Conservation (phyloP, 495 filamentous ascomycete species). For the Hypoxylon fragiforme region DNA sequence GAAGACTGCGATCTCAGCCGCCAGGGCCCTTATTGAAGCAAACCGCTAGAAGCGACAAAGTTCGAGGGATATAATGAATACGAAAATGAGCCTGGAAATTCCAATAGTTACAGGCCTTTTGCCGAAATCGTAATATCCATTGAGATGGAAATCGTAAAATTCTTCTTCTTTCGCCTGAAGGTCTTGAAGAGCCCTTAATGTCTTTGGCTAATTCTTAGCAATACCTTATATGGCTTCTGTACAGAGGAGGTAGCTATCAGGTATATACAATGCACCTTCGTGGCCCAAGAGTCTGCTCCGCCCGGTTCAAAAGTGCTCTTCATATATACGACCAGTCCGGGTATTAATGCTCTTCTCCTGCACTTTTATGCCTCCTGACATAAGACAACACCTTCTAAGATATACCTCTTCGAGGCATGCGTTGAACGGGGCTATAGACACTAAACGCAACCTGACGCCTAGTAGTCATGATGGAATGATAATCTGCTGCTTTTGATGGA, state of each 20-base stretch:
- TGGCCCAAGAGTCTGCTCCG: slow-evolving; percentile 5
- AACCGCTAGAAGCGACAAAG: neutral
- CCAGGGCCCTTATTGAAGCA: slow-evolving; percentile 15
- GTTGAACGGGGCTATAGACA: too few relatives aligned
- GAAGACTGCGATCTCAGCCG: neutral
- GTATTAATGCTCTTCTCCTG: slow-evolving; percentile 13
- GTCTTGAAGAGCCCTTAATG: too few relatives aligned
- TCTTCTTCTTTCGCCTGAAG: too few relatives aligned
- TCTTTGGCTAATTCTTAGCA: neutral
- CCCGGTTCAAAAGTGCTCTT: slow-evolving; percentile 1
- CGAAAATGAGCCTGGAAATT: too few relatives aligned
- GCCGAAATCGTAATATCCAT: too few relatives aligned
- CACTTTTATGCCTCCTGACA: slow-evolving; percentile 11
- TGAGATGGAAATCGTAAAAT: too few relatives aligned
- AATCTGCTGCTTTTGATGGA: slow-evolving; percentile 21
- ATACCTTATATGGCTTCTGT: neutral
- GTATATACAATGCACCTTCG: slow-evolving; percentile 28
- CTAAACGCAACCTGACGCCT: slow-evolving; percentile 10
- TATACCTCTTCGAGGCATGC: too few relatives aligned
- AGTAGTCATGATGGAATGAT: slow-evolving; percentile 14
- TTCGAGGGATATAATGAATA: neutral
- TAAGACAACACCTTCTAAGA: too few relatives aligned
- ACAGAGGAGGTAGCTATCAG: neutral
- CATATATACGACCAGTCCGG: slow-evolving; percentile 14
- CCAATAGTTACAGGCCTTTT: neutral